Conservation (phyloP, 2,329 filamentous ascomycete species). For the Escovopsis sp. region DNA sequence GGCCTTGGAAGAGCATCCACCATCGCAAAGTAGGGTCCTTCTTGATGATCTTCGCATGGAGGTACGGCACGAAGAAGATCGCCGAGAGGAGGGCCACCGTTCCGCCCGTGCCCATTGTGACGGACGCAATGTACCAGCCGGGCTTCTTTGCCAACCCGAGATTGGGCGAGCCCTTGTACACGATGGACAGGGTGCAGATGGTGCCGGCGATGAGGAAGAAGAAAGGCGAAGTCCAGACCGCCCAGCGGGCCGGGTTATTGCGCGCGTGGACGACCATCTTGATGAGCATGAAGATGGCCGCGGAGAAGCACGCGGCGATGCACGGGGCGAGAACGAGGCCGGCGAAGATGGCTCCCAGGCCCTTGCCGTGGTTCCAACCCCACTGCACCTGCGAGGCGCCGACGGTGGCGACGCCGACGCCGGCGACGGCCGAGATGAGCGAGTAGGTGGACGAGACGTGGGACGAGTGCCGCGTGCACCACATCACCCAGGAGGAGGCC, state of each 20-base stretch:
- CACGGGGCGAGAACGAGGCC: conserved; percentile 55
- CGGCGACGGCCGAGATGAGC: conserved; percentile 49
- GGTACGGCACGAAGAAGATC: conserved; percentile 59
- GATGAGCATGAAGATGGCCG: conserved; percentile 56
- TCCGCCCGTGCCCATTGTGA: conserved; percentile 48
- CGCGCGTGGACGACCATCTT: conserved; percentile 50
- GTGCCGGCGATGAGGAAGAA: conserved; percentile 66
- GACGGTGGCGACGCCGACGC: conserved; percentile 50
- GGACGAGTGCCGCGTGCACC: conserved; percentile 56
- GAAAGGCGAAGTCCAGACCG: conserved; percentile 56
- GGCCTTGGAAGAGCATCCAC: conserved; percentile 47
- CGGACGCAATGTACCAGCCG: conserved; percentile 47
- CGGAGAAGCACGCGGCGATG: conserved; percentile 48
- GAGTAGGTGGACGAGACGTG: conserved; percentile 59
- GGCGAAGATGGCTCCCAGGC: conserved; percentile 56
- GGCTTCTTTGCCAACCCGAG: conserved; percentile 52
- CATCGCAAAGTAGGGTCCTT: conserved; percentile 49
- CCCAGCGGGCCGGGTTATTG: conserved; percentile 56
- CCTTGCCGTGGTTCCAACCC: conserved; percentile 55
- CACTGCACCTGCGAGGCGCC: conserved; percentile 46
- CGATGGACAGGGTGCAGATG: conserved; percentile 60
- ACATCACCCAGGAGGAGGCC: conserved; percentile 60
- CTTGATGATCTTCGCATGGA: conserved; percentile 52
- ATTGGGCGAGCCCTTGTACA: conserved; percentile 66
- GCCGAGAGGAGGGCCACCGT: conserved; percentile 44